These are phyloP conservation scores for Pseudogymnoascus sp. DNA, from an alignment of 2,329 filamentous ascomycete species.

Conservation along the genomic window DNA sequence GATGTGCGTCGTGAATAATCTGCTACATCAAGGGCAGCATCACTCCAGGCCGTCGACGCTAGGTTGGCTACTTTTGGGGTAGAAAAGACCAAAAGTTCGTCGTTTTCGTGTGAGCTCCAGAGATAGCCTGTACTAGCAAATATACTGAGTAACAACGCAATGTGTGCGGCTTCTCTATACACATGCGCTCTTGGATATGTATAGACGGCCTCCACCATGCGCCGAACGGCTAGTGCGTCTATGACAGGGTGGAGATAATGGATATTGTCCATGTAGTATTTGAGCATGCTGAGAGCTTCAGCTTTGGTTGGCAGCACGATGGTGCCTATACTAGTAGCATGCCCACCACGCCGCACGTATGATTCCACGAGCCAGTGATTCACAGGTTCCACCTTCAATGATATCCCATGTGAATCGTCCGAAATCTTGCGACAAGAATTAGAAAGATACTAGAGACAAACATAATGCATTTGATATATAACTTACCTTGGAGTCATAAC, in stretches of 20 bases:
- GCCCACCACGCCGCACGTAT: not conserved
- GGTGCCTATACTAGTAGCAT: not conserved
- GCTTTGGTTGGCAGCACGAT: not conserved
- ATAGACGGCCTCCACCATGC: not conserved
- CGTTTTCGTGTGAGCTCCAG: not conserved
- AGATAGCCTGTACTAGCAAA: not conserved
- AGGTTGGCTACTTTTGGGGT: slow-evolving; percentile 20
- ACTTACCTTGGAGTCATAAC: not conserved
- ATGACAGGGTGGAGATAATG: slow-evolving; percentile 1
- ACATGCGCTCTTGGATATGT: not conserved
- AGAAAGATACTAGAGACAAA: not conserved
- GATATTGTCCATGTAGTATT: not conserved
- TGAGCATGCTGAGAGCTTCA: not conserved
- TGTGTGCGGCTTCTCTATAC: not conserved
- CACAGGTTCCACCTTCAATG: not conserved
- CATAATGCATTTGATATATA: not conserved
- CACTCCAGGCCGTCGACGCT: slow-evolving; percentile 26
- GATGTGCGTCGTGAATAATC: slow-evolving; percentile 25
- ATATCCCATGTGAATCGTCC: not conserved
- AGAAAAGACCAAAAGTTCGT: not conserved
- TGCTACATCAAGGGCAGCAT: slow-evolving; percentile 26
- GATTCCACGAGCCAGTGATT: not conserved
- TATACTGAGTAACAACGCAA: not conserved
- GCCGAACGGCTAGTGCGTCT: not conserved
- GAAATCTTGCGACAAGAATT: not conserved